Percentiles rank a stretch among this genome's conserved stretches.
Conservation (phyloP, 495 filamentous ascomycete genomes). For the Daldinia vernicosa region DNA sequence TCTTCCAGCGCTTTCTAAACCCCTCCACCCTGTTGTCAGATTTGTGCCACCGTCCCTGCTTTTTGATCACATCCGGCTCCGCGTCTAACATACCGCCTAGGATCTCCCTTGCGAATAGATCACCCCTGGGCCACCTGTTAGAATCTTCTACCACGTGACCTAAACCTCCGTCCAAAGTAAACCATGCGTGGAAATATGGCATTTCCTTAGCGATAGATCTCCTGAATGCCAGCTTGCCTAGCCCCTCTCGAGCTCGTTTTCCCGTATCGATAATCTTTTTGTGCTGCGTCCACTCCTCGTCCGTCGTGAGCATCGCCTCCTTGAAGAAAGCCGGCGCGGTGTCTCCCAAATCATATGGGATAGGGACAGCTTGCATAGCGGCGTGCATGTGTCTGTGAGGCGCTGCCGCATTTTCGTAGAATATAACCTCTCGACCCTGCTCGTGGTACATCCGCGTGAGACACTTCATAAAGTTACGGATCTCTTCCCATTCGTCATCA, state of each 20-base stretch:
- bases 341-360: slow-evolving; percentile 86
- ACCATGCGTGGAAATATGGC: slow-evolving; percentile 99
- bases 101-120: slow-evolving; percentile 91
- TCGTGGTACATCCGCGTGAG: slow-evolving; percentile 92
- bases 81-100: slow-evolving; percentile 93
- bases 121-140: slow-evolving; percentile 87
- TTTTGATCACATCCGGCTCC: slow-evolving; percentile 84
- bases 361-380: slow-evolving; percentile 82
- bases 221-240: slow-evolving; percentile 85
- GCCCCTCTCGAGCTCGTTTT: slow-evolving; percentile 67
- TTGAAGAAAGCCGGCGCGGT: slow-evolving; percentile 95
- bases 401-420: slow-evolving; percentile 95
- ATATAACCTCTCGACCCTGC: slow-evolving; percentile 88
- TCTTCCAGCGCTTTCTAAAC: slow-evolving; percentile 86
- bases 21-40: slow-evolving; percentile 76
- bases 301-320: slow-evolving; percentile 87
- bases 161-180: slow-evolving; percentile 87
- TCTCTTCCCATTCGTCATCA: slow-evolving; percentile 99
- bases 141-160: slow-evolving; percentile 93
- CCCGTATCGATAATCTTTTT: slow-evolving; percentile 92
- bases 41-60: slow-evolving; percentile 88
- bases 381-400: slow-evolving; percentile 84
- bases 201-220: slow-evolving; percentile 89
- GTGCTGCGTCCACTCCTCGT: slow-evolving; percentile 96
- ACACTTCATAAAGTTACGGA: slow-evolving; percentile 99